These are phyloP conservation scores for Fusarium tricinctum DNA, from an alignment of 2,329 filamentous ascomycete genomes.

Conservation along the genomic window DNA sequence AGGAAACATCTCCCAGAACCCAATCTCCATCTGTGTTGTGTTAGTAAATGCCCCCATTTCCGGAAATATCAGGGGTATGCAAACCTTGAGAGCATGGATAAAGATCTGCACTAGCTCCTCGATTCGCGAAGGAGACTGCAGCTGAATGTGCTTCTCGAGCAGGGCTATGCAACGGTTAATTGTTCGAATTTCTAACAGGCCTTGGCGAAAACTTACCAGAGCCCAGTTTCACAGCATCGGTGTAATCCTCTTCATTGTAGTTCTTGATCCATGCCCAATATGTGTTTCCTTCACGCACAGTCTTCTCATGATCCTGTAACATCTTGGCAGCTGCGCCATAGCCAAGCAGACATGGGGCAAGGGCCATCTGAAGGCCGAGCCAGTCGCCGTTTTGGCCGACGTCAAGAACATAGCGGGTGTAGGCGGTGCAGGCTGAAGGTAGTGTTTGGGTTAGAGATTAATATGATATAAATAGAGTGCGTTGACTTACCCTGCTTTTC, in stretches of 20 bases:
- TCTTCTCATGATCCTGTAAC: constrained; percentile 73
- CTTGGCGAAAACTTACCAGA: constrained; percentile 66
- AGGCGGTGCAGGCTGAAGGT: constrained; percentile 78
- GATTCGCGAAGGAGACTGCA: constrained; percentile 80
- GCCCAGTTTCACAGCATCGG: constrained; percentile 77
- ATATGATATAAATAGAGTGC: neutral
- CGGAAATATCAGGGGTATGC: constrained; percentile 40
- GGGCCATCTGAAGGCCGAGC: constrained; percentile 85
- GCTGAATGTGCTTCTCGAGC: constrained; percentile 80
- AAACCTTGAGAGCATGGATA: constrained; percentile 85
- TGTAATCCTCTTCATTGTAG: constrained; percentile 86
- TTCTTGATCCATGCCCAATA: constrained; percentile 96
- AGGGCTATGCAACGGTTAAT: constrained; percentile 65
- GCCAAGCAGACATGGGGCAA: constrained; percentile 90
- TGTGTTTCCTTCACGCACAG: constrained; percentile 73
- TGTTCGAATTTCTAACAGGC: neutral
- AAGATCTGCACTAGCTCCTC: constrained; percentile 90
- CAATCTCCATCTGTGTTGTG: constrained; percentile 63
- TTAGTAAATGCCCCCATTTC: neutral
- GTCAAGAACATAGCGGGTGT: constrained; percentile 89
- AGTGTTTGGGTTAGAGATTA: constrained; percentile 1
- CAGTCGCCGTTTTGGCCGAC: constrained; percentile 89
- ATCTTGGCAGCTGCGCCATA: constrained; percentile 84
- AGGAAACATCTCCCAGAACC: constrained; percentile 69
- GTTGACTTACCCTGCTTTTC: constrained; percentile 76